Evolutionary conservation across 768 basidiomycete genomes (phyloP).

Genomic region (Collybia mongolica): DNA sequence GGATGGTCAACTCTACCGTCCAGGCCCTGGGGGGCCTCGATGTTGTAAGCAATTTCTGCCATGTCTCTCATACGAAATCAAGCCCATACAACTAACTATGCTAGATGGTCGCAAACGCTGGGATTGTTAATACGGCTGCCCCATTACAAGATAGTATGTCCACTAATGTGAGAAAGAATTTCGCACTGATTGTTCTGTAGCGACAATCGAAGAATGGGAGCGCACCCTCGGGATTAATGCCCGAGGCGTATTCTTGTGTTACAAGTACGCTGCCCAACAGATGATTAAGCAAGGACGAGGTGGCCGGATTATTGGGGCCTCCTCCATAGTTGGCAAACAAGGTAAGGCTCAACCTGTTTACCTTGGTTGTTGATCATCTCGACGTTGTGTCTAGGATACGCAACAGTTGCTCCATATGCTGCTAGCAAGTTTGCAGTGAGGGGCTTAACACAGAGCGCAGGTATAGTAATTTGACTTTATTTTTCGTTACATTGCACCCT

Average conservation of each 20-base stretch:
- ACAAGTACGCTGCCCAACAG: slow-evolving; percentile 39
- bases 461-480: slow-evolving; percentile 6
- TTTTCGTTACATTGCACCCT: not conserved
- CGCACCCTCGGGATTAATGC: slow-evolving; percentile 31
- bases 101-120: not conserved
- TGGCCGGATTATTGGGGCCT: slow-evolving; percentile 35
- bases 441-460: slow-evolving; percentile 33
- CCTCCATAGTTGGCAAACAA: slow-evolving; percentile 20
- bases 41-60: not conserved
- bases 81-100: too few species aligned
- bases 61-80: too few species aligned
- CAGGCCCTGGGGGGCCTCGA: slow-evolving; percentile 4
- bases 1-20: not conserved
- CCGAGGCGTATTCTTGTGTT: slow-evolving; percentile 36
- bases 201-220: slow-evolving; percentile 29
- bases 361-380: not conserved
- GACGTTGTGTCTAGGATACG: not conserved
- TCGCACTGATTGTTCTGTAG: slow-evolving; percentile 12
- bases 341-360: slow-evolving; percentile 14
- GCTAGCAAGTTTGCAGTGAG: slow-evolving; percentile 39
- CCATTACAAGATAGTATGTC: too few species aligned
- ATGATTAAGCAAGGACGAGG: slow-evolving; percentile 41
- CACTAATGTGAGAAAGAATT: too few species aligned
- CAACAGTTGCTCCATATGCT: slow-evolving; percentile 22
- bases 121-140: too few species aligned